phyloP scores from a whole-genome alignment of 2,329 filamentous ascomycete genomes.

The Ophiostoma montium region DNA sequence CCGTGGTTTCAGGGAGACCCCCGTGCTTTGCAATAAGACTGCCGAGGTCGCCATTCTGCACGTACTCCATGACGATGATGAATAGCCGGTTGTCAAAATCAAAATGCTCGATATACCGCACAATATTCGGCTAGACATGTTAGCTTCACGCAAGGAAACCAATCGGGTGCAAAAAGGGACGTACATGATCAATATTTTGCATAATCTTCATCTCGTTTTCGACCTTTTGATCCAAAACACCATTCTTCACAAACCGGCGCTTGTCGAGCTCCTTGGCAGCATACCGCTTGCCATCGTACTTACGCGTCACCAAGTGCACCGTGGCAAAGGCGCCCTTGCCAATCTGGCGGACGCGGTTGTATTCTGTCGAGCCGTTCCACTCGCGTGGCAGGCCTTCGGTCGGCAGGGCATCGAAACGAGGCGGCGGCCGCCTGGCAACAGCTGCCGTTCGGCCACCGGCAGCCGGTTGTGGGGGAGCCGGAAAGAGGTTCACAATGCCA shows the following conservation, averaged over 20 bases:
- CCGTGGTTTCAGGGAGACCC: slow-evolving; percentile 50
- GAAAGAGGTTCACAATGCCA: slow-evolving; percentile 28
- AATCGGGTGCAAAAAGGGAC: slow-evolving; percentile 18
- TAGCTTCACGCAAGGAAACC: background rate
- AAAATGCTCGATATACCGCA: slow-evolving; percentile 79
- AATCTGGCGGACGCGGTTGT: slow-evolving; percentile 69
- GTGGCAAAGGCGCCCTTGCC: slow-evolving; percentile 92
- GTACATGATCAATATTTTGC: slow-evolving; percentile 68
- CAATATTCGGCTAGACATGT: slow-evolving; percentile 57
- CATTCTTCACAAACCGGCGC: slow-evolving; percentile 83
- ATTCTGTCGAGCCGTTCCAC: slow-evolving; percentile 75
- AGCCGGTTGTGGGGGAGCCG: background rate
- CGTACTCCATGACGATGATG: slow-evolving; percentile 95
- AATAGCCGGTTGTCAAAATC: slow-evolving; percentile 71
- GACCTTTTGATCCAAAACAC: slow-evolving; percentile 75
- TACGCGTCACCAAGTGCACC: slow-evolving; percentile 80
- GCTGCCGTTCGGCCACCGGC: background rate
- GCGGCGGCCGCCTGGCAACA: slow-evolving; percentile 4
- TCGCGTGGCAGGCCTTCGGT: slow-evolving; percentile 32
- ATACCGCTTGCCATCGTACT: slow-evolving; percentile 67
- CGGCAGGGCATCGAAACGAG: slow-evolving; percentile 17
- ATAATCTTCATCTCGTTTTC: slow-evolving; percentile 98
- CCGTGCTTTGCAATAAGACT: slow-evolving; percentile 50
- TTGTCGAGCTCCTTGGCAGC: slow-evolving; percentile 95
- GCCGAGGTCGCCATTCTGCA: slow-evolving; percentile 70